Base-by-base conservation (phyloP, 768 basidiomycete species). In the Phanerochaete sordida region DNA sequence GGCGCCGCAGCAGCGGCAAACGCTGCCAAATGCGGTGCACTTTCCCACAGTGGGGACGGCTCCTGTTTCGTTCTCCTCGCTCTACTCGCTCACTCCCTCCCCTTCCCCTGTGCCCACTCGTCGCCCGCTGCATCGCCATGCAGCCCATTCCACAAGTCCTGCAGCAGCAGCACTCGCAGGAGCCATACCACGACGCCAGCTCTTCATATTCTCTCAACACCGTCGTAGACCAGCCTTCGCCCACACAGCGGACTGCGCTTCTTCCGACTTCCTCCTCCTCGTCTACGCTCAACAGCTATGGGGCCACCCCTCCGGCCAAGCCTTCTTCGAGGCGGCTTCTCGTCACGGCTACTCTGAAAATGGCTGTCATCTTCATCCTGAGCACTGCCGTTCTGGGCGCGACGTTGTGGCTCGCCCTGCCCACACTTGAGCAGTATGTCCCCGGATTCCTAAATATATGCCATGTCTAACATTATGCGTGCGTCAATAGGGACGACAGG, bases 311-410 rank as follows among this genome's bases (percentile, higher is more conserved):
- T 2, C 68, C 78, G 58, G 64, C 67, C 8, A 64, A 60, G 23
- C 70, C 67, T 8, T 84, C 82, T 31, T 73, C 83, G 0, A 73
- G 82, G 28, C 81, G 78, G 44, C 79, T 93, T 44, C 81, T 97
- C 64, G 76, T 95, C 74, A 83, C 84, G 68, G 93, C 95, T 0
- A 87, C 88, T 0, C 72, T 95, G 63, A 94, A 94, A 77, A 91
- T 95, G 81, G 86, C 86, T 16, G 75, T 80, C 30, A 79, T 98
- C 56, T 95, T 97, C 70, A 49, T 85, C 54, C 56, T 88, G 30
- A 87, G 90, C 66, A 84, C 87, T 1, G 54, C 84, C 1, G 56
- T 92, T 24, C 84, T 98, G 1, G 90, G 87, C 2, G 84, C 87
- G 9, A 87, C 82, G 0, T 81, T 98, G n/a, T 93, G 85, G 80